A percentile compares a stretch with the other conserved stretches of the same genome.
Evolutionary conservation across 352 stramenopile species (phyloP).

Genomic region (Phytophthora agathidicida): DNA sequence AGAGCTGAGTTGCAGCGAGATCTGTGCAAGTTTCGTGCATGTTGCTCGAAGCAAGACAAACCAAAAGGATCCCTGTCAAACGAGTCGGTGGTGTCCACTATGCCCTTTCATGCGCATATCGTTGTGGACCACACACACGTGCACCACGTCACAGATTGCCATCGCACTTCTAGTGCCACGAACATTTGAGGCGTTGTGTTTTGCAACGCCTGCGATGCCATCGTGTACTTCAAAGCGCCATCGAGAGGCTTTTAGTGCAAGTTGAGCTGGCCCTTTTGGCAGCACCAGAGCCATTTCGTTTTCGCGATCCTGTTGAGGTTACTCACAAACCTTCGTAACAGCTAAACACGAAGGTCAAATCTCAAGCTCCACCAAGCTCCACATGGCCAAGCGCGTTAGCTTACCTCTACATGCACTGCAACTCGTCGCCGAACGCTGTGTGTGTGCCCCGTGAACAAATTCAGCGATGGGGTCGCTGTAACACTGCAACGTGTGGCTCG

Average conservation of each 20-base stretch:
- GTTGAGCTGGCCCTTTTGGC: conserved; percentile 14
- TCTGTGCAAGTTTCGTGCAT: too few relatives aligned
- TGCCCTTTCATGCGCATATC: conserved; percentile 8
- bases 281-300: conserved; percentile 19
- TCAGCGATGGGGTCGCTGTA: conserved; percentile 19
- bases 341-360: conserved; percentile 28
- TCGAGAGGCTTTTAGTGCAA: too few relatives aligned
- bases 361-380: neutral
- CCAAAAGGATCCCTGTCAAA: too few relatives aligned
- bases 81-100: neutral
- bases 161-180: too few relatives aligned
- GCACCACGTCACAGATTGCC: conserved; percentile 18
- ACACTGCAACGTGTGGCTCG: conserved; percentile 9
- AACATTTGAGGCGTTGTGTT: too few relatives aligned
- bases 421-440: conserved; percentile 1
- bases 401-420: conserved; percentile 16
- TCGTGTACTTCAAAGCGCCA: too few relatives aligned
- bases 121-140: conserved; percentile 21
- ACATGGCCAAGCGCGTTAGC: conserved; percentile 7
- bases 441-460: conserved; percentile 6
- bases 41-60: neutral
- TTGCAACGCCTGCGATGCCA: too few relatives aligned
- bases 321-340: conserved; percentile 16
- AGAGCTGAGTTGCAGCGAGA: conserved; percentile 1
- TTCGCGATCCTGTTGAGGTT: conserved; percentile 19